These are phyloP conservation scores for Laburnicola sp. DNA, from an alignment of 2,329 filamentous ascomycete genomes.

Conservation along the genomic window DNA sequence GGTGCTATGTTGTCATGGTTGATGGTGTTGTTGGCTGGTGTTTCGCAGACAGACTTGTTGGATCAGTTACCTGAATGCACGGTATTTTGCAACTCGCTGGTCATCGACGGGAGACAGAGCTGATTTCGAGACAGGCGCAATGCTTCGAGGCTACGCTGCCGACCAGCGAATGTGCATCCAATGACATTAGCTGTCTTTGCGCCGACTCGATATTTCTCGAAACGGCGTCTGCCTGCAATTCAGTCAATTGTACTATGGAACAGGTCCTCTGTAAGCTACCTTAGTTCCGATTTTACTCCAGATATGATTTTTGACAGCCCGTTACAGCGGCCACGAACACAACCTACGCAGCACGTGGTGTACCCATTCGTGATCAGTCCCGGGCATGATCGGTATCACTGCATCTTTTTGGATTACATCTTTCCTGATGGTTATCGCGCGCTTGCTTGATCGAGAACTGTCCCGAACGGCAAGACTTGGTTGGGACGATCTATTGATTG, in stretches of 20 bases:
- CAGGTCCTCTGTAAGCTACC: conserved; percentile 27
- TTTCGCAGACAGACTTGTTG: too few species aligned
- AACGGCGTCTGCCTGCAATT: conserved; percentile 26
- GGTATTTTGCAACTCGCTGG: too few species aligned
- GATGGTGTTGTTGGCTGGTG: too few species aligned
- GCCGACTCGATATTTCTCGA: conserved; percentile 26
- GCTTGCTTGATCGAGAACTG: conserved; percentile 26
- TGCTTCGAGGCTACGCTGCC: too few species aligned
- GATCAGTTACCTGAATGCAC: too few species aligned
- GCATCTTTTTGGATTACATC: conserved; percentile 29
- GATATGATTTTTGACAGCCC: too few species aligned
- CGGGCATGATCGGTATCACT: conserved; percentile 24
- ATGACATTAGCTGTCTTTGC: conserved; percentile 35
- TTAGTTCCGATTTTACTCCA: too few species aligned
- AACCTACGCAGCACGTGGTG: conserved; percentile 32
- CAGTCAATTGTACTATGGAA: conserved; percentile 33
- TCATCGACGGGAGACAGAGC: too few species aligned
- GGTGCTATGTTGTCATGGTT: too few species aligned
- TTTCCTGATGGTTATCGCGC: conserved; percentile 32
- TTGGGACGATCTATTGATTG: conserved; percentile 37
- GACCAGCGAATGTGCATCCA: background rate
- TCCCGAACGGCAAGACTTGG: conserved; percentile 30
- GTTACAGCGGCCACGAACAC: conserved; percentile 28
- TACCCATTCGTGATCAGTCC: conserved; percentile 24
- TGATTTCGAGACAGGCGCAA: too few species aligned